Conservation (phyloP, 1,284 basidiomycete genomes). For the Microbotryomycetes sp. region DNA sequence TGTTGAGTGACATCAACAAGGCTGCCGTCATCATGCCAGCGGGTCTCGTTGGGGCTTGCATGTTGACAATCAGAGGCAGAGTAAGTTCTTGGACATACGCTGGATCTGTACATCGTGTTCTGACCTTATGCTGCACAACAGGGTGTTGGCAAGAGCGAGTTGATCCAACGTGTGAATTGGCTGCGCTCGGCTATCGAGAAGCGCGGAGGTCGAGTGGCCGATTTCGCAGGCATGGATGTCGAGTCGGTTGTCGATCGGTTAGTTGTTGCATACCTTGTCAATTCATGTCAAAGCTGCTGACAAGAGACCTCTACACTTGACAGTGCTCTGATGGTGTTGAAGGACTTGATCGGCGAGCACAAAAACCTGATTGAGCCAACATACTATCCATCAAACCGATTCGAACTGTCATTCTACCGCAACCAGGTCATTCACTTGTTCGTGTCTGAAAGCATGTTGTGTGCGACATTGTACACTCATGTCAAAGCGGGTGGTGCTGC, state of each 20-base stretch:
- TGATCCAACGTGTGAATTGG: slow-evolving; percentile 41
- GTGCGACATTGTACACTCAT: slow-evolving; percentile 37
- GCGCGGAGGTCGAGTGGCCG: slow-evolving; percentile 43
- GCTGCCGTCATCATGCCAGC: slow-evolving; percentile 44
- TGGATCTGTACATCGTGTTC: background rate
- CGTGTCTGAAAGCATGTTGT: slow-evolving; percentile 24
- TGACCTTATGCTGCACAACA: slow-evolving; percentile 3
- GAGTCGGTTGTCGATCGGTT: slow-evolving; percentile 28
- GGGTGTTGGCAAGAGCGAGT: slow-evolving; percentile 42
- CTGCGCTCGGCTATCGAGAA: slow-evolving; percentile 38
- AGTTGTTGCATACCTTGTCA: slow-evolving; percentile 13
- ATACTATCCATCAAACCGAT: slow-evolving; percentile 40
- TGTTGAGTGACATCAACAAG: slow-evolving; percentile 43
- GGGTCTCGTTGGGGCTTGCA: slow-evolving; percentile 42
- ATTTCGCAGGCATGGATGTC: slow-evolving; percentile 37
- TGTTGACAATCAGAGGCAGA: slow-evolving; percentile 42
- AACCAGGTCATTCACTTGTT: slow-evolving; percentile 40
- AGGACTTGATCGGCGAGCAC: slow-evolving; percentile 38
- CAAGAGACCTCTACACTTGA: too few relatives aligned
- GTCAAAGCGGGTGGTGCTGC: slow-evolving; percentile 43
- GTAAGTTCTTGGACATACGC: slow-evolving; percentile 8
- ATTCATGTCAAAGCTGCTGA: slow-evolving; percentile 19
- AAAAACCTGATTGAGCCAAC: slow-evolving; percentile 43
- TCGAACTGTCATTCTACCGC: slow-evolving; percentile 44
- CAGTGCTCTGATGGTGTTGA: slow-evolving; percentile 41